Evolutionary conservation across 768 basidiomycete species (phyloP).

Genomic region (Dendrothele bispora): DNA sequence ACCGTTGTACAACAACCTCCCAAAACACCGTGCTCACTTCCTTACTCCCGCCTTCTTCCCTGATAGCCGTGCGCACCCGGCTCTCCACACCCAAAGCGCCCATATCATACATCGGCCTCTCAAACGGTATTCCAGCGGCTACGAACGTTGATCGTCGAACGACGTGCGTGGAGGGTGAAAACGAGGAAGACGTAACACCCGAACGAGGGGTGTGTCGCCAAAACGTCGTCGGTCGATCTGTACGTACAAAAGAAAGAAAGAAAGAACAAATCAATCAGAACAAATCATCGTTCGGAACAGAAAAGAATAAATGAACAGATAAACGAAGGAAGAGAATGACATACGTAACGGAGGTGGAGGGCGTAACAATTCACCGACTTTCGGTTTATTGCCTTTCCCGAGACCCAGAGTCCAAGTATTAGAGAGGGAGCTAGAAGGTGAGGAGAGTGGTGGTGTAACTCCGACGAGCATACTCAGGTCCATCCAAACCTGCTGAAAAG

Average conservation of each 20-base stretch:
- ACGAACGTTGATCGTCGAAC: constrained; percentile 78
- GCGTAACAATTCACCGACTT: constrained; percentile 49
- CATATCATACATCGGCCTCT: constrained; percentile 60
- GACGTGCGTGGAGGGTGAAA: constrained; percentile 72
- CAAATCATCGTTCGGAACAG: constrained; percentile 2
- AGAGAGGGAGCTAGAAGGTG: constrained; percentile 30
- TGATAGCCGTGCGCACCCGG: constrained; percentile 33
- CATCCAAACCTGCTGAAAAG: neutral
- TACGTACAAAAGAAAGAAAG: too few relatives aligned
- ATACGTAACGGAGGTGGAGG: constrained; percentile 68
- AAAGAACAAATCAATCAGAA: constrained; percentile 2
- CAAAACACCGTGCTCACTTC: constrained; percentile 9
- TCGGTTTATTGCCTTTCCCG: constrained; percentile 24
- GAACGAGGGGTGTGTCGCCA: constrained; percentile 75
- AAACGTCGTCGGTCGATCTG: constrained; percentile 82
- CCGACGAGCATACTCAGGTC: too few relatives aligned
- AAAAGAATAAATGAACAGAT: neutral
- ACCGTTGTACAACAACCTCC: constrained; percentile 9
- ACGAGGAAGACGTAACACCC: constrained; percentile 68
- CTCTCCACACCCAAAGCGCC: constrained; percentile 65
- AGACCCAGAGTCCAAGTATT: constrained; percentile 24
- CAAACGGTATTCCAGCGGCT: constrained; percentile 71
- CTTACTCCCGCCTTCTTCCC: constrained; percentile 2
- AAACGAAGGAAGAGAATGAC: constrained; percentile 25
- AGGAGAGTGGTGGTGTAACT: too few relatives aligned